Evolutionary conservation across 768 basidiomycete species (phyloP).

Genomic region (Pleurotus djamor): DNA sequence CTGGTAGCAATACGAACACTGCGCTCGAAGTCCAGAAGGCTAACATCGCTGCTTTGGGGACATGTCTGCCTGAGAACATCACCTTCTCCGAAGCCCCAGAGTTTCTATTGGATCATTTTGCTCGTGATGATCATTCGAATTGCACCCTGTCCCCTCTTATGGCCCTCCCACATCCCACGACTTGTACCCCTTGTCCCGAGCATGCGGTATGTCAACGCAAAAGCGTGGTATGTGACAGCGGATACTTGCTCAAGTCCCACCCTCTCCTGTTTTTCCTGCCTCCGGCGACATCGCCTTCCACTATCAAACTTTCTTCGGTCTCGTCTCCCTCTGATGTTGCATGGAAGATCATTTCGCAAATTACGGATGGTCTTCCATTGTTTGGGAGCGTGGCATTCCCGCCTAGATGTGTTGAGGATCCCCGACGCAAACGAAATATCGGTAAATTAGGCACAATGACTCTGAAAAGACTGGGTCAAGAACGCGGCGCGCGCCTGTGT

Average conservation of each 20-base stretch:
- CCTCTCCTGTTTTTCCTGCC: slow-evolving; percentile 53
- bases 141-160: slow-evolving; percentile 57
- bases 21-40: slow-evolving; percentile 47
- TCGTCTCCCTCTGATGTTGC: slow-evolving; percentile 34
- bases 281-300: slow-evolving; percentile 23
- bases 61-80: slow-evolving; percentile 56
- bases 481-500: slow-evolving; percentile 67
- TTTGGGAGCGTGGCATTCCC: slow-evolving; percentile 78
- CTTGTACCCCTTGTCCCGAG: slow-evolving; percentile 72
- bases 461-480: slow-evolving; percentile 59
- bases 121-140: slow-evolving; percentile 28
- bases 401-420: slow-evolving; percentile 76
- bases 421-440: slow-evolving; percentile 68
- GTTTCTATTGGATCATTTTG: slow-evolving; percentile 10
- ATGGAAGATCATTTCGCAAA: slow-evolving; percentile 44
- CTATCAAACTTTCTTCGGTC: slow-evolving; percentile 32
- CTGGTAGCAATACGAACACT: slow-evolving; percentile 57
- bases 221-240: slow-evolving; percentile 62
- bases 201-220: slow-evolving; percentile 61
- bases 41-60: slow-evolving; percentile 42
- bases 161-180: slow-evolving; percentile 54
- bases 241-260: slow-evolving; percentile 66
- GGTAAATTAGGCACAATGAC: slow-evolving; percentile 74
- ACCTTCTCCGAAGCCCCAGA: slow-evolving; percentile 35
- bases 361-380: slow-evolving; percentile 70